Base-by-base conservation (phyloP, 2,329 filamentous ascomycete species). In the Elsinoe fawcettii region DNA sequence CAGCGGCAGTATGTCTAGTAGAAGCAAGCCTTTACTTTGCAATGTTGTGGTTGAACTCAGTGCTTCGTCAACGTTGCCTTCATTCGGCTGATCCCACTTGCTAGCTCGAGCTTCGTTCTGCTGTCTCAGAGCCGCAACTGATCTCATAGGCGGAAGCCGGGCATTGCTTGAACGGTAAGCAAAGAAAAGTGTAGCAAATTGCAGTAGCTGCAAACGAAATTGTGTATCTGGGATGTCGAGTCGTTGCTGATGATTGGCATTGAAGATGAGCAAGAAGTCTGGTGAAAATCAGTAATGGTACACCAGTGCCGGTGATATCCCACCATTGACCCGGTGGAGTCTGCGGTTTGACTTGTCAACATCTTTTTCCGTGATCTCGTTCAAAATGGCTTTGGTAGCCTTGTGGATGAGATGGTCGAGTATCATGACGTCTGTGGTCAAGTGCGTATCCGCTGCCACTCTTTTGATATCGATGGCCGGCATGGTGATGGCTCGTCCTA, bases 391-490 rank as follows among this genome's bases (percentile, higher is more conserved):
- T 18, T 72, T 66, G 41, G 73, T 75, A 6, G 76, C 71, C 46
- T 75, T 72, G 68, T 74, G 77, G 39, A 77, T 63, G 3, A 82
- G 66, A 61, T 80, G 82, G 63, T 83, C 80, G n/a, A 82, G 68
- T 43, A 82, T 80, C 65, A 80, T 74, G 34, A 75, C 64, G 61
- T 83, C 77, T 12, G 80, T 75, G 16, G 80, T 77, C 20, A 73
- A 64, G 4, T 55, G 56, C 7, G 46, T 22, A n/a, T 54, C n/a
- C 9, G 56, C 46, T 11, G 54, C 49, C 27, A 37, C 56, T 12
- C 37, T 32, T 36, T 46, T 53, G 30, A 18, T 2, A 20, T 58
- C 56, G 36, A 58, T 58, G 18, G n/a, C 43, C 18, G 36, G 18
- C 30, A 32, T 51, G 12, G 14, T 11, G 23, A n/a, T n/a, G 9